Evolutionary conservation across 164 flowering plant genomes (phyloP), one percentile per base, ranked within the genome.

Genomic region (Umbellularia californica): DNA sequence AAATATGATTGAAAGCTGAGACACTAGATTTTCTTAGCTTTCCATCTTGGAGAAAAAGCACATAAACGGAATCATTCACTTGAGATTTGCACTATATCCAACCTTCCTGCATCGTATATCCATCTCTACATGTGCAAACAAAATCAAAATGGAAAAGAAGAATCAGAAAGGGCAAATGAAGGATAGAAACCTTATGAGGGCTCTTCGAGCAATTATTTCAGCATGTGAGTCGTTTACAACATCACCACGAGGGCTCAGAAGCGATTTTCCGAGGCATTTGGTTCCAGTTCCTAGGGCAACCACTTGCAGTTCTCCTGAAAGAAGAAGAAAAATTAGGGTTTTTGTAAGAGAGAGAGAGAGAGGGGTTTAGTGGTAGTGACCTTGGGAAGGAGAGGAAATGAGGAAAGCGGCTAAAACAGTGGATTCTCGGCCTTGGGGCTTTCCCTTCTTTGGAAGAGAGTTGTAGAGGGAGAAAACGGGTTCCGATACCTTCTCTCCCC

Each of bases 181-280:
- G 51, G 13, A 33, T n/a, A 20, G 58, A 74, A 41, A 95, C 99
- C 98, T 95, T 35, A 93, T 35, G n/a, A 95, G 82, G 72, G 96
- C 85, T 85, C 99, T 82, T 70, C 99, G 78, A 0, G 97, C 97
- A 30, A 92, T 81, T 65, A 88, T 81, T 77, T 95, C 99, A 55
- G 99, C 99, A 76, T 95, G 99, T 2, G 98, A 92, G 65, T 93
- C 99, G 74, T 92, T 92, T 3, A 95, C 91, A n/a, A 91, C 82
- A 69, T 95, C 98, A 0, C 98, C 99, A 1, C 69, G 71, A 3
- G 84, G 76, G 78, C 95, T 90, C 78, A 87, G 73, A 20, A 76
- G 84, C 41, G 95, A 93, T 3, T 86, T 75, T n/a, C 96, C 94
- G 58, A 90, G 80, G 75, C 98, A 95, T 75, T 95, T 95, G 14